Percentiles rank a stretch among this genome's conserved stretches.
Conservation (phyloP, 257 asterid species). For the Solanum chilense region DNA sequence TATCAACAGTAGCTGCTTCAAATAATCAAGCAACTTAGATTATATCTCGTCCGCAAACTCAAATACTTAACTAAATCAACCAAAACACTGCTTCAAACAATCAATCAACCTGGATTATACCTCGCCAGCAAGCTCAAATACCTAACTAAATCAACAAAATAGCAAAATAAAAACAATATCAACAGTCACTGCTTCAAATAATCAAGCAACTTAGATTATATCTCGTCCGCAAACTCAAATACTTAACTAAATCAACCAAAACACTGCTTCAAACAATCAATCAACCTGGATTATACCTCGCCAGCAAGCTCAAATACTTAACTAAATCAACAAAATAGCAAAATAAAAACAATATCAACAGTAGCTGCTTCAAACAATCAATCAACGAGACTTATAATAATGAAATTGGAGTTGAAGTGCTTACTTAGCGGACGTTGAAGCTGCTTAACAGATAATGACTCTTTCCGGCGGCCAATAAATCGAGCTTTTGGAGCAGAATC, state of each 20-base stretch:
- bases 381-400: background rate
- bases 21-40: background rate
- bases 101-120: background rate
- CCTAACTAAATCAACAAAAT: background rate
- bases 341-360: background rate
- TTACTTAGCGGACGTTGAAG: slow-evolving; percentile 75
- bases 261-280: background rate
- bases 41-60: background rate
- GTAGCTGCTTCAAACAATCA: background rate
- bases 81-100: background rate
- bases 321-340: background rate
- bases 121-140: background rate
- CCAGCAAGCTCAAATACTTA: background rate
- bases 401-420: background rate
- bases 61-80: background rate
- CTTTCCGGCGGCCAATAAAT: slow-evolving; percentile 59
- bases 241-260: too few species aligned
- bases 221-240: too few species aligned
- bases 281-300: background rate
- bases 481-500: slow-evolving; percentile 65
- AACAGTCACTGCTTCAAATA: too few species aligned
- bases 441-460: slow-evolving; percentile 52
- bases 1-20: background rate
- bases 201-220: too few species aligned
- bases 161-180: too few species aligned